A percentile compares a stretch with the other conserved stretches of the same genome.
Evolutionary conservation across 768 basidiomycete genomes (phyloP).

Genomic region (Lactifluus piperatus): DNA sequence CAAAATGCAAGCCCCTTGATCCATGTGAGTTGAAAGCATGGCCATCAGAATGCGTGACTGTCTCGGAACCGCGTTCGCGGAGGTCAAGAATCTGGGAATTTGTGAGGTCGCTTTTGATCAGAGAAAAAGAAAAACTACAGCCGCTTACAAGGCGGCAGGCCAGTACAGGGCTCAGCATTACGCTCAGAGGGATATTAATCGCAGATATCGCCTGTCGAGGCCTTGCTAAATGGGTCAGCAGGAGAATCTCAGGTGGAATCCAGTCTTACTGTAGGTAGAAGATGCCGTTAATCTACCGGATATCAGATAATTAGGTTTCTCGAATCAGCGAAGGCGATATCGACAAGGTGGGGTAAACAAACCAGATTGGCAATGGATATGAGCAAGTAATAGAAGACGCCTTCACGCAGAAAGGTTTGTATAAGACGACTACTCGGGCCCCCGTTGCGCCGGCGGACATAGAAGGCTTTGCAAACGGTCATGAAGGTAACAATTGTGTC

Average conservation of each 20-base stretch:
- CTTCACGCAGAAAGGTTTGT: slow-evolving; percentile 79
- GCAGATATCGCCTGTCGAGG: slow-evolving; percentile 77
- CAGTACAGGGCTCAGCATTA: slow-evolving; percentile 73
- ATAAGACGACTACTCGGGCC: slow-evolving; percentile 72
- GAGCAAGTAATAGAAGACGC: slow-evolving; percentile 77
- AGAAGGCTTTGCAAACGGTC: slow-evolving; percentile 73
- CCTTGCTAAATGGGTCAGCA: slow-evolving; percentile 30
- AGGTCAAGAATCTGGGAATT: slow-evolving; percentile 64
- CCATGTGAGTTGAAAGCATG: slow-evolving; percentile 14
- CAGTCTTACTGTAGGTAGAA: slow-evolving; percentile 71
- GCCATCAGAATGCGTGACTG: slow-evolving; percentile 53
- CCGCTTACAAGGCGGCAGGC: slow-evolving; percentile 62
- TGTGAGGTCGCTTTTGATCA: neutral
- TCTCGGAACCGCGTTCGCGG: slow-evolving; percentile 73
- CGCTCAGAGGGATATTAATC: slow-evolving; percentile 76
- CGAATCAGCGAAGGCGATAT: neutral
- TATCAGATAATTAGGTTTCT: neutral
- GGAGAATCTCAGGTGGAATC: slow-evolving; percentile 10
- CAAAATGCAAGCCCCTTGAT: slow-evolving; percentile 16
- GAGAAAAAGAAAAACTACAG: neutral
- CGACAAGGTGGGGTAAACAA: slow-evolving; percentile 12
- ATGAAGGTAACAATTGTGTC: slow-evolving; percentile 75
- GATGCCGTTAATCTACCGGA: slow-evolving; percentile 58
- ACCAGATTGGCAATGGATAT: slow-evolving; percentile 81
- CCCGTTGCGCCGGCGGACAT: slow-evolving; percentile 65